Evolutionary conservation across 768 basidiomycete species (phyloP).

Genomic region (Nevesoporus exiguus): DNA sequence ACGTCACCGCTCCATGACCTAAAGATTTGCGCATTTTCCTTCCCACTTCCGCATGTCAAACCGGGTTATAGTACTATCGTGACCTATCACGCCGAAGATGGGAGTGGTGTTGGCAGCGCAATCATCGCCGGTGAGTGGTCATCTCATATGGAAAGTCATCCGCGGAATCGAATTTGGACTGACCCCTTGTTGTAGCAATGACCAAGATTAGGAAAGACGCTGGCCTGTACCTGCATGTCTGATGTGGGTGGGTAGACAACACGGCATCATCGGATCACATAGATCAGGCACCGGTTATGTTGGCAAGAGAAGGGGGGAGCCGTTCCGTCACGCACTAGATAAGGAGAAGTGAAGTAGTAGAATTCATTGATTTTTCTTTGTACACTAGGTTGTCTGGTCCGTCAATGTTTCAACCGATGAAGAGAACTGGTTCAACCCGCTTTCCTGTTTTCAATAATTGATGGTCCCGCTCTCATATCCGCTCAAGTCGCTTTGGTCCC

Average conservation of each 20-base stretch:
- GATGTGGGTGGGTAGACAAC: slow-evolving; percentile 11
- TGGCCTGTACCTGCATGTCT: slow-evolving; percentile 54
- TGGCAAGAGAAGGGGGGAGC: neutral
- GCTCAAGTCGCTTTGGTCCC: no score
- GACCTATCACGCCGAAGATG: slow-evolving; percentile 42
- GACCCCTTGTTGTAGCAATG: slow-evolving; percentile 59
- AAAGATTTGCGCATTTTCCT: slow-evolving; percentile 19
- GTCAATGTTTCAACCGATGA: neutral
- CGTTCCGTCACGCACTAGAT: slow-evolving; percentile 5
- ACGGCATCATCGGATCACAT: neutral
- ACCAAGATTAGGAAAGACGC: slow-evolving; percentile 76
- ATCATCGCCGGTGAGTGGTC: slow-evolving; percentile 77
- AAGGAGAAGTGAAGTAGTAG: neutral
- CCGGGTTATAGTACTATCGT: slow-evolving; percentile 34
- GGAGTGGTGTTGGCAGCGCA: slow-evolving; percentile 91
- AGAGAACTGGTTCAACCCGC: no score
- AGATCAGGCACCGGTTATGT: neutral
- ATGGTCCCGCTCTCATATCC: no score
- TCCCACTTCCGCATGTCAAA: slow-evolving; percentile 60
- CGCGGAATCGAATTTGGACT: neutral
- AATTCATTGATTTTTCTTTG: slow-evolving; percentile 18
- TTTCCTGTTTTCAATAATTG: no score
- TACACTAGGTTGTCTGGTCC: slow-evolving; percentile 8
- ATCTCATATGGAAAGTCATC: neutral
- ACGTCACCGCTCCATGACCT: neutral